These are phyloP conservation scores for Glycyrrhiza uralensis DNA, from an alignment of 306 rosid genomes.

Conservation along the genomic window DNA sequence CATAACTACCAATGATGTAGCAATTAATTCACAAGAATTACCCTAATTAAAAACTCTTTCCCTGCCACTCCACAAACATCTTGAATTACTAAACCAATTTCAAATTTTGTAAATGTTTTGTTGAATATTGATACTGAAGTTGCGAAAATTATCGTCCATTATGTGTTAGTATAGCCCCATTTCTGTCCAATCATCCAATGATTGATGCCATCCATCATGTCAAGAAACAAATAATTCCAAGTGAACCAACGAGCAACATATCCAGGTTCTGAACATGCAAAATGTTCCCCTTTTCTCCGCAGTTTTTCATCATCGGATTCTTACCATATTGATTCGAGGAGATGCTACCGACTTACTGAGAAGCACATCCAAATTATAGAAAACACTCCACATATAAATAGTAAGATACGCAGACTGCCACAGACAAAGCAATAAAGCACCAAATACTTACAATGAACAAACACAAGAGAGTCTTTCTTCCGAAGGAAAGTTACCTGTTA, in stretches of 20 bases:
- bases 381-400: not conserved
- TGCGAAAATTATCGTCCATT: constrained; percentile 7
- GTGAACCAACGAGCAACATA: constrained; percentile 16
- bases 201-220: not conserved
- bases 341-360: not conserved
- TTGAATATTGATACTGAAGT: constrained; percentile 7
- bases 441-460: constrained; percentile 1
- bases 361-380: constrained; percentile 8
- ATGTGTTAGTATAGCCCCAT: not conserved
- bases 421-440: constrained; percentile 17
- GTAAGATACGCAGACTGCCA: not conserved
- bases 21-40: constrained; percentile 11
- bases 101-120: not conserved
- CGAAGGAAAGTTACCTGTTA: constrained; percentile 57
- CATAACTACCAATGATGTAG: not conserved
- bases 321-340: constrained; percentile 10
- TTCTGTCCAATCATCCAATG: constrained; percentile 17
- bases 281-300: not conserved
- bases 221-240: constrained; percentile 3
- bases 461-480: not conserved
- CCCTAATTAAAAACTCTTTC: not conserved
- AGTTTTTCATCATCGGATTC: constrained; percentile 8
- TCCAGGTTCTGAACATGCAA: constrained; percentile 6
- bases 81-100: constrained; percentile 1
- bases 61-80: not conserved